These are phyloP conservation scores for Solanum microdontum DNA, from an alignment of 257 asterid genomes.

Conservation along the genomic window DNA sequence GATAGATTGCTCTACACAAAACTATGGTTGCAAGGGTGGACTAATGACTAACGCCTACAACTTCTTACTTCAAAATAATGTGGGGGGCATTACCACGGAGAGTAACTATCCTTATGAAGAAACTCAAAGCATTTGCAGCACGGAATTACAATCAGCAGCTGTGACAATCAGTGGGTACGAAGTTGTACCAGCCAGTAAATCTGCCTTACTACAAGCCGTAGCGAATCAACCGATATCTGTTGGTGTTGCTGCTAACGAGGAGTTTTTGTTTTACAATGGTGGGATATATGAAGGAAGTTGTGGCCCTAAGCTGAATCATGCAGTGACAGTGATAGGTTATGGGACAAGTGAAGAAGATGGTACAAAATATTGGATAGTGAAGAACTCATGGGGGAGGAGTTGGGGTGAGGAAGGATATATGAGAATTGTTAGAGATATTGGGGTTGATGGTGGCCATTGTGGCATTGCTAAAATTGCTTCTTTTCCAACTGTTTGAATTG, in stretches of 20 bases:
- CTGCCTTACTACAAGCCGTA: neutral
- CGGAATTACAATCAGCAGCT: neutral
- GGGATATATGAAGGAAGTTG: neutral
- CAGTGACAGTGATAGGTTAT: neutral
- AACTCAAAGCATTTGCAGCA: neutral
- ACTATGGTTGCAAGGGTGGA: neutral
- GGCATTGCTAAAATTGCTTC: neutral
- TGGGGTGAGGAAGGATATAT: conserved; percentile 5
- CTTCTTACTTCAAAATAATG: neutral
- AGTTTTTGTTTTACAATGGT: neutral
- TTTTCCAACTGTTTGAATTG: neutral
- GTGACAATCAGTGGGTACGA: neutral
- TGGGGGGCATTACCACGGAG: neutral
- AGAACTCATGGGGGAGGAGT: neutral
- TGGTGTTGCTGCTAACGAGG: neutral
- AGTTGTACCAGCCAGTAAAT: neutral
- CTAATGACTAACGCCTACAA: neutral
- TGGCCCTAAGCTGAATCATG: neutral
- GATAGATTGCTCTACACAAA: neutral
- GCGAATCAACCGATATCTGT: neutral
- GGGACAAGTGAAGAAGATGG: neutral
- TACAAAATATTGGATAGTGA: neutral
- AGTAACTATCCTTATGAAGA: neutral
- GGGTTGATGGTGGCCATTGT: neutral
- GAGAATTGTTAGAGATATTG: neutral